These are phyloP conservation scores for Aspergillus nanangensis DNA, from an alignment of 495 filamentous ascomycete genomes.

Conservation along the genomic window DNA sequence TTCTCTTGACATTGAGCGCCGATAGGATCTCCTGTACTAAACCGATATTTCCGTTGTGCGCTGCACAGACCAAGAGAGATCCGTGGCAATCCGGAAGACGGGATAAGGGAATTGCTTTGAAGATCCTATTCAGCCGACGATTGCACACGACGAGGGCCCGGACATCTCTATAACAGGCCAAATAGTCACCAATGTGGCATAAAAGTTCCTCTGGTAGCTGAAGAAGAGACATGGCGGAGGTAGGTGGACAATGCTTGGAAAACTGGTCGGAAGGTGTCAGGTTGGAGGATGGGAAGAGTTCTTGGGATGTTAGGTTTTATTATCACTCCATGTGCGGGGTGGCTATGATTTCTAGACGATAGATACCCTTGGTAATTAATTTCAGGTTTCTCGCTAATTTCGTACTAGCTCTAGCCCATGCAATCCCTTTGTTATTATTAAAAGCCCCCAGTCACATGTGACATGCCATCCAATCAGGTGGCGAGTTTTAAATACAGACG, in stretches of 20 bases:
- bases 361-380: too few relatives aligned
- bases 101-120: background rate
- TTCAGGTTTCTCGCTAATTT: too few relatives aligned
- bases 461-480: too few relatives aligned
- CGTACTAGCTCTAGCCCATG: too few relatives aligned
- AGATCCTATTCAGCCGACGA: background rate
- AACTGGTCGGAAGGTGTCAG: background rate
- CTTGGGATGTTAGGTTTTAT: too few relatives aligned
- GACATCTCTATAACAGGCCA: background rate
- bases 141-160: background rate
- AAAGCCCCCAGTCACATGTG: too few relatives aligned
- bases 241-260: background rate
- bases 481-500: background rate
- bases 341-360: too few relatives aligned
- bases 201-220: background rate
- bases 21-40: background rate
- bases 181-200: background rate
- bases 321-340: too few relatives aligned
- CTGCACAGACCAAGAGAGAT: background rate
- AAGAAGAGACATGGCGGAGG: background rate
- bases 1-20: background rate
- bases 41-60: background rate
- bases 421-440: too few relatives aligned
- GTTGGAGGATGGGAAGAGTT: too few relatives aligned
- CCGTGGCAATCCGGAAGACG: background rate